A percentile compares a stretch with the other conserved stretches of the same genome.
Evolutionary conservation across 495 filamentous ascomycete genomes (phyloP).

Genomic region (Penicillium soppii): DNA sequence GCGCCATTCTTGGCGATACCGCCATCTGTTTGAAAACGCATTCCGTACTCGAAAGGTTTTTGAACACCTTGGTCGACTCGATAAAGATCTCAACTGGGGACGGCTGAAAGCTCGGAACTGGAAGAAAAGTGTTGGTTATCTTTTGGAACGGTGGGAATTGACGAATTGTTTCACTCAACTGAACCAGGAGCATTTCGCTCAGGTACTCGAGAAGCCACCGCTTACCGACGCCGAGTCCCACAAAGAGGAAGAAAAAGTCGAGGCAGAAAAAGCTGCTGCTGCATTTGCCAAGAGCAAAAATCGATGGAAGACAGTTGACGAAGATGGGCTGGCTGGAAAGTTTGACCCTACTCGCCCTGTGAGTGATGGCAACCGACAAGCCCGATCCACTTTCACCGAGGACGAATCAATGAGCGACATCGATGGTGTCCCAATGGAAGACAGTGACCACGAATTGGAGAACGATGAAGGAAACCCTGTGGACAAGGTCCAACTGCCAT

Average conservation of each 20-base stretch:
- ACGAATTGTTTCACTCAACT: conserved; percentile 83
- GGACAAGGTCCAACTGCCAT: conserved; percentile 24
- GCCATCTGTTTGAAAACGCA: conserved; percentile 77
- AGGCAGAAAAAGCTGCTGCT: conserved; percentile 36
- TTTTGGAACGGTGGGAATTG: conserved; percentile 82
- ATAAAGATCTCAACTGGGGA: conserved; percentile 78
- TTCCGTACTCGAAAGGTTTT: conserved; percentile 72
- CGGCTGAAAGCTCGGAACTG: conserved; percentile 84
- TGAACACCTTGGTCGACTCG: conserved; percentile 74
- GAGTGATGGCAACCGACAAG: conserved; percentile 19
- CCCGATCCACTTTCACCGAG: conserved; percentile 22
- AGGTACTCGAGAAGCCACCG: conserved; percentile 74
- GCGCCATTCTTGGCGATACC: conserved; percentile 86
- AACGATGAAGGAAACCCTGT: conserved; percentile 35
- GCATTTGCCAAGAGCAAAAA: conserved; percentile 51
- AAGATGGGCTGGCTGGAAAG: conserved; percentile 43
- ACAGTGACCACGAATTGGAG: conserved; percentile 45
- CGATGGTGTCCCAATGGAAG: conserved; percentile 56
- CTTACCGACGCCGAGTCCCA: conserved; percentile 50
- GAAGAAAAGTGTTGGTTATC: conserved; percentile 72
- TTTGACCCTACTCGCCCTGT: conserved; percentile 29
- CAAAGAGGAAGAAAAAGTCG: conserved; percentile 51
- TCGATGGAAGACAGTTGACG: conserved; percentile 73
- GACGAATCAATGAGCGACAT: conserved; percentile 44
- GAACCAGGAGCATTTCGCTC: conserved; percentile 69